Evolutionary conservation across 2,329 filamentous ascomycete species (phyloP).

Genomic region (Aspergillus niger): DNA sequence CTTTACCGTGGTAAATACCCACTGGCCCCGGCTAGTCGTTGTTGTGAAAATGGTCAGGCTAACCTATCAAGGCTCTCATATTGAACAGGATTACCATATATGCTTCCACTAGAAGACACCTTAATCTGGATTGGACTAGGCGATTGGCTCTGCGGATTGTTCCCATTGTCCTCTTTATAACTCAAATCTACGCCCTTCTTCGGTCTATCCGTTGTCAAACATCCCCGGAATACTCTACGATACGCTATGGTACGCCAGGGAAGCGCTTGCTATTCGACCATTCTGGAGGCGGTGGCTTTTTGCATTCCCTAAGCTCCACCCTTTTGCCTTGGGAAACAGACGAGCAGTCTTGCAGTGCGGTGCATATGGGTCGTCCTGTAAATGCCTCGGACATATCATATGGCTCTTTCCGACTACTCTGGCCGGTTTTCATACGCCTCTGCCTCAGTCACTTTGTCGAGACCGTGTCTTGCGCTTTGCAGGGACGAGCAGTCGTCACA

Average conservation of each 20-base stretch:
- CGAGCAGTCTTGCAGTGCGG: constrained; percentile 70
- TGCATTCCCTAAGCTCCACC: constrained; percentile 71
- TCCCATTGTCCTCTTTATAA: constrained; percentile 69
- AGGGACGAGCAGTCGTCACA: constrained; percentile 75
- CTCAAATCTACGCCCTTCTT: constrained; percentile 70
- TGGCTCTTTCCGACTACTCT: constrained; percentile 72
- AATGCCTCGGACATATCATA: constrained; percentile 59
- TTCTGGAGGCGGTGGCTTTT: constrained; percentile 65
- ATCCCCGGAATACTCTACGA: constrained; percentile 67
- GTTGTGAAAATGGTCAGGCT: background rate
- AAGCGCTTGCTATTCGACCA: constrained; percentile 70
- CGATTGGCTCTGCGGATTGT: constrained; percentile 69
- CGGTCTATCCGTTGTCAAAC: constrained; percentile 93
- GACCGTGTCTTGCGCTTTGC: constrained; percentile 81
- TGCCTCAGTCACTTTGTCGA: constrained; percentile 83
- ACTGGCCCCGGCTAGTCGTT: background rate
- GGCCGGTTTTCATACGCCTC: constrained; percentile 55
- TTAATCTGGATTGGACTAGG: constrained; percentile 73
- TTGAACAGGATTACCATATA: constrained; percentile 93
- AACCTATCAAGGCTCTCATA: constrained; percentile 65
- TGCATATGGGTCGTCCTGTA: constrained; percentile 66
- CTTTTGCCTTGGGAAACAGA: constrained; percentile 75
- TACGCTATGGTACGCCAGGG: constrained; percentile 69
- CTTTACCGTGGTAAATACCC: constrained; percentile 66
- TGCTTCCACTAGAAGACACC: constrained; percentile 78